These are phyloP conservation scores for Talaromyces amestolkiae DNA, from an alignment of 2,329 filamentous ascomycete species.

Conservation along the genomic window DNA sequence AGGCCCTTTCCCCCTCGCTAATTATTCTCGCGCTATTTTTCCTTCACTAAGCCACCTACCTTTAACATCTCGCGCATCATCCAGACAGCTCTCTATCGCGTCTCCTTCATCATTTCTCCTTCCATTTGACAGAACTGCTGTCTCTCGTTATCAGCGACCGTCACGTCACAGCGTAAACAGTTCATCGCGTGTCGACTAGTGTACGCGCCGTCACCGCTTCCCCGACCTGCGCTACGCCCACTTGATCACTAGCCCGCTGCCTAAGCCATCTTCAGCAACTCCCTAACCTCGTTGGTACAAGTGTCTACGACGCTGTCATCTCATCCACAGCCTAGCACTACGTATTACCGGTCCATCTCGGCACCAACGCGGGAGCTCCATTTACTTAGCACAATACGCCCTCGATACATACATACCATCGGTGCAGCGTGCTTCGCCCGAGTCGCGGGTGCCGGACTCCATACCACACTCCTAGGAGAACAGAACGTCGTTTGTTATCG, in stretches of 20 bases:
- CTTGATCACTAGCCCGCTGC: constrained; percentile 31
- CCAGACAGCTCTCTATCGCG: neutral
- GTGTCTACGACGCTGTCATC: constrained; percentile 20
- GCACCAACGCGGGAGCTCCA: constrained; percentile 10
- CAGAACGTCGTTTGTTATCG: constrained; percentile 4
- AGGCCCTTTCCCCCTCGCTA: neutral
- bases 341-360: neutral
- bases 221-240: constrained; percentile 37
- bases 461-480: neutral
- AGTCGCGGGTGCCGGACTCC: constrained; percentile 8
- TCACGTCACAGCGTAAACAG: neutral
- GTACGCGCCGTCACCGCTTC: constrained; percentile 31
- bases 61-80: neutral
- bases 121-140: neutral
- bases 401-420: neutral
- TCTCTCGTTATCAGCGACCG: neutral
- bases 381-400: constrained; percentile 1
- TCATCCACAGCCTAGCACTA: constrained; percentile 11
- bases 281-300: constrained; percentile 11
- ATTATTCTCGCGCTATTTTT: neutral
- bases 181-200: constrained; percentile 21
- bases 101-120: neutral
- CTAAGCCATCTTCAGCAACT: constrained; percentile 26
- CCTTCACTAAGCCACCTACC: neutral
- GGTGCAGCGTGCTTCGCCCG: neutral